These are phyloP conservation scores for Plasmodium ovale DNA, from an alignment of 169 alveolate species.

Conservation along the genomic window DNA sequence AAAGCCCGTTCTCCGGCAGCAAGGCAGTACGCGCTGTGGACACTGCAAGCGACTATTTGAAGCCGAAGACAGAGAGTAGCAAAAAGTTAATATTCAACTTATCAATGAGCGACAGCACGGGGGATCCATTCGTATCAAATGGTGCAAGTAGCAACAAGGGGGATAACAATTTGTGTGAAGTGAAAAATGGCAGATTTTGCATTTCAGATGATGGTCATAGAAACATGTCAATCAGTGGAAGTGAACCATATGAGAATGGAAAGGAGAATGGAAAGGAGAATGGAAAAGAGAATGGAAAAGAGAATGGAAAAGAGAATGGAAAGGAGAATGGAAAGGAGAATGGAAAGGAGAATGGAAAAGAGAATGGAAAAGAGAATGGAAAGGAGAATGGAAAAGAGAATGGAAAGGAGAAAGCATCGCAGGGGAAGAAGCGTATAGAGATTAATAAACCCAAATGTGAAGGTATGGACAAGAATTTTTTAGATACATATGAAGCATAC, in stretches of 20 bases:
- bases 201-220: not conserved
- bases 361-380: not conserved
- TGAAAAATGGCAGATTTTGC: not conserved
- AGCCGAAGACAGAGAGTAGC: not conserved
- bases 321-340: too few species aligned
- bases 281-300: not conserved
- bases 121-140: not conserved
- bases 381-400: not conserved
- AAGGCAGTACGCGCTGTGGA: not conserved
- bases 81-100: conserved; percentile 46
- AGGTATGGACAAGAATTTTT: conserved; percentile 21
- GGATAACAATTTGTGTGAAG: not conserved
- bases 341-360: not conserved
- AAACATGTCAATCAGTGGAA: not conserved
- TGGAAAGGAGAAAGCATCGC: not conserved
- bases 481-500: conserved; percentile 40
- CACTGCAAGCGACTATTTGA: not conserved
- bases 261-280: not conserved
- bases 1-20: too few species aligned
- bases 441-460: not conserved
- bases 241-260: not conserved
- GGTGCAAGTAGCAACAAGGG: not conserved
- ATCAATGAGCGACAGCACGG: conserved; percentile 25
- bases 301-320: not conserved
- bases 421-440: not conserved